A percentile compares a stretch with the other conserved stretches of the same genome.
phyloP scores from a whole-genome alignment of 768 basidiomycete species.

The Leccinum rimulosum region DNA sequence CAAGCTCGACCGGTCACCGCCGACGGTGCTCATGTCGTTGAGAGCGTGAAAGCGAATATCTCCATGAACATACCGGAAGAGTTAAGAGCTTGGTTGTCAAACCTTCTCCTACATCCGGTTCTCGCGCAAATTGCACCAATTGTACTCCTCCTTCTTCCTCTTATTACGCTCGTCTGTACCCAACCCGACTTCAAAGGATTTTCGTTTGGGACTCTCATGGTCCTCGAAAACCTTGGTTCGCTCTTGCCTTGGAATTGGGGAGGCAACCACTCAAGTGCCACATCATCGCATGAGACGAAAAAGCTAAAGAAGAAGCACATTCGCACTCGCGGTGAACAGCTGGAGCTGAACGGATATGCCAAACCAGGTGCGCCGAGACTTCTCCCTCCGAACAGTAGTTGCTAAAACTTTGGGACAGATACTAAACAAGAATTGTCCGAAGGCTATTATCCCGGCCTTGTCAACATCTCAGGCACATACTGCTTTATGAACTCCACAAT shows the following conservation, averaged over 20 bases:
- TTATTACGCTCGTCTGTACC: slow-evolving; percentile 31
- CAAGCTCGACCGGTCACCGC: slow-evolving; percentile 6
- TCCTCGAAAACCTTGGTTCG: slow-evolving; percentile 55
- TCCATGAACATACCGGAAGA: slow-evolving; percentile 48
- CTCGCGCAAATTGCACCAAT: slow-evolving; percentile 55
- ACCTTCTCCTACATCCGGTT: slow-evolving; percentile 36
- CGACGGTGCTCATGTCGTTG: slow-evolving; percentile 29
- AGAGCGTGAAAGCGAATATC: slow-evolving; percentile 23
- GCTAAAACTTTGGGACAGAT: slow-evolving; percentile 15
- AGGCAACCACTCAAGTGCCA: slow-evolving; percentile 21
- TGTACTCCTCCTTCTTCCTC: slow-evolving; percentile 46
- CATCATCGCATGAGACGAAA: slow-evolving; percentile 35
- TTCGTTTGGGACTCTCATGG: slow-evolving; percentile 41
- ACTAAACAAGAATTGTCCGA: slow-evolving; percentile 27
- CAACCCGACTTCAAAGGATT: slow-evolving; percentile 30
- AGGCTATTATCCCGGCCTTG: slow-evolving; percentile 81
- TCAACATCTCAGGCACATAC: slow-evolving; percentile 94
- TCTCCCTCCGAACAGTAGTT: background rate
- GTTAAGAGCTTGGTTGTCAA: slow-evolving; percentile 38
- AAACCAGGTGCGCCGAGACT: slow-evolving; percentile 26
- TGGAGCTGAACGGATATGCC: slow-evolving; percentile 40
- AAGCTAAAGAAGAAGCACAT: slow-evolving; percentile 48
- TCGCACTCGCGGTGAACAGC: slow-evolving; percentile 57
- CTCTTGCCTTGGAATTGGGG: slow-evolving; percentile 67
- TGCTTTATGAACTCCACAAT: slow-evolving; percentile 98